Conservation (phyloP, 78 protist genomes). For the Dictyostelium capitatum region DNA sequence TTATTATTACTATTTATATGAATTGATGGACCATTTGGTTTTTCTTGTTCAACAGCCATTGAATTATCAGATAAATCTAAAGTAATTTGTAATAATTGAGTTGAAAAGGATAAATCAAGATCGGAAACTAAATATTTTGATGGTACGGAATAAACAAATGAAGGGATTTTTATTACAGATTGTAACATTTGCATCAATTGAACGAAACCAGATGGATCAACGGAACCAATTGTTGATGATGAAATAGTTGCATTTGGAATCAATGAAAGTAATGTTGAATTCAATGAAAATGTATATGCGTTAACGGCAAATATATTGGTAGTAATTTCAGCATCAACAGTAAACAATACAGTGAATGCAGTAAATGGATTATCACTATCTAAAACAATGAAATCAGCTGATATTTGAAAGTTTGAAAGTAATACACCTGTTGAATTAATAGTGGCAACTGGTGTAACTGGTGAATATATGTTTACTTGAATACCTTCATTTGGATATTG, state of each 20-base stretch:
- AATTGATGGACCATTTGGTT: too few species aligned
- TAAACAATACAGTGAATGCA: slow-evolving; percentile 7
- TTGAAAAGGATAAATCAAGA: neutral
- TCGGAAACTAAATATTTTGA: neutral
- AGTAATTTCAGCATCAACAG: neutral
- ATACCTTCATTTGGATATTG: slow-evolving; percentile 7
- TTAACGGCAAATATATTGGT: neutral
- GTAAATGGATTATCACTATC: neutral
- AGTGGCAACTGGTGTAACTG: neutral
- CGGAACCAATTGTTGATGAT: neutral
- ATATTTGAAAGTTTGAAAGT: neutral
- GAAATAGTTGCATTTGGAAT: slow-evolving; percentile 12
- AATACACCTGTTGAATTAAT: slow-evolving; percentile 12
- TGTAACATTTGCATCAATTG: slow-evolving; percentile 46
- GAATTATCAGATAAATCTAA: slow-evolving; percentile 1
- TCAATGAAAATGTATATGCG: neutral
- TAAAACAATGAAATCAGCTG: slow-evolving; percentile 12
- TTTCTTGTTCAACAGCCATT: neutral
- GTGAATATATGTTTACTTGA: neutral
- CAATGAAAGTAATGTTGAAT: neutral
- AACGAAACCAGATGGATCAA: slow-evolving; percentile 50
- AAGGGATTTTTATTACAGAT: slow-evolving; percentile 15
- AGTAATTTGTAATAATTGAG: slow-evolving; percentile 12
- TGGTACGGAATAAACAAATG: slow-evolving; percentile 20
- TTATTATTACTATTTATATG: too few species aligned